Evolutionary conservation across 2,329 filamentous ascomycete genomes (phyloP), one percentile per base, ranked within the genome.

Genomic region (Fonsecaea pedrosoi): DNA sequence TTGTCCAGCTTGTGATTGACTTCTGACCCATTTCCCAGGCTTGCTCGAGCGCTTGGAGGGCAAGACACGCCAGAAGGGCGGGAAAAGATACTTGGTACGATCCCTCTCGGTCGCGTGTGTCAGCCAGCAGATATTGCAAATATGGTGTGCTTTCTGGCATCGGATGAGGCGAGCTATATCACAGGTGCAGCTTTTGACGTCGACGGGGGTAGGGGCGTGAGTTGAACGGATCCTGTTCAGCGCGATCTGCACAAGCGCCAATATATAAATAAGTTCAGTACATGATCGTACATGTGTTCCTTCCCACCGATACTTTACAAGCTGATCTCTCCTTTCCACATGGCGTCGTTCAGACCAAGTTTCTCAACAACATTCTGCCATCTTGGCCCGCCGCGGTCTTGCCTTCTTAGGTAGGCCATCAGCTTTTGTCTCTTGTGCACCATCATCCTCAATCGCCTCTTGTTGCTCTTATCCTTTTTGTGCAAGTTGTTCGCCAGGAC

Each of bases 341-440:
- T 93, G 45, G 92, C 92, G 58, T 94, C 92, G 13, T 90, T 92
- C 79, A 99, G 80, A 13, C 96, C 95, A 69, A 99, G 82, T 67
- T 87, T 94, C 79, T 91, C 84, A 71, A 97, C 85, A 82, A 97
- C 83, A 79, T 96, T 86, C 78, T 90, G 89, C 92, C 94, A 99
- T 77, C 96, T 86, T 64, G 92, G 90, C 61, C 95, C 94, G 66
- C 95, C 95, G 70, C 93, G 87, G 81, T 99, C 96, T 82, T 94
- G 96, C 73, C 84, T 86, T 80, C 93, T 86, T 83, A 99, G 83
- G 79, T 99, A 99, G 73, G 86, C 87, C 75, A 99, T 80, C 71
- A 97, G 81, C 83, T 92, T 97, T 80, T 98, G 94, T 77, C 95
- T 85, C 78, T 88, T 89, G 79, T 99, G 95, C 61, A 96, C 90